These are phyloP conservation scores for Scutellaria barbata DNA, from an alignment of 257 asterid species.

Conservation along the genomic window DNA sequence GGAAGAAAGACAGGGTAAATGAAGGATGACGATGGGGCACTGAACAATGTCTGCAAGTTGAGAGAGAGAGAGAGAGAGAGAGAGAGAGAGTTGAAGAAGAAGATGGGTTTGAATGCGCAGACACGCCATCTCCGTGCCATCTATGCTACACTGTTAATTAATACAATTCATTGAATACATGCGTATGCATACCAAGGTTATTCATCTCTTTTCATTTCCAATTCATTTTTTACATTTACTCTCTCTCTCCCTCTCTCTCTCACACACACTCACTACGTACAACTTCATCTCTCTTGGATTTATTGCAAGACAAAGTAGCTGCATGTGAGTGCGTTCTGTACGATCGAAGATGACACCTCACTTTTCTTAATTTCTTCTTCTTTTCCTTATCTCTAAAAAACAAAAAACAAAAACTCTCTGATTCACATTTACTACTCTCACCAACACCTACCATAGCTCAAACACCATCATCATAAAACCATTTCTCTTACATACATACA, in stretches of 20 bases:
- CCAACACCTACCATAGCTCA: constrained; percentile 12
- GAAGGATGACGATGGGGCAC: constrained; percentile 40
- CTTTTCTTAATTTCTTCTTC: too few relatives aligned
- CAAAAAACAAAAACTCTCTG: too few relatives aligned
- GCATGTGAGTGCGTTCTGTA: constrained; percentile 36
- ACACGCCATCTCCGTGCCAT: constrained; percentile 69
- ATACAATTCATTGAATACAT: neutral
- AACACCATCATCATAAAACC: constrained; percentile 16
- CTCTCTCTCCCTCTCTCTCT: neutral
- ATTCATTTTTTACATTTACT: constrained; percentile 6
- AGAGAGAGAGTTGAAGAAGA: neutral
- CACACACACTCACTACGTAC: too few relatives aligned
- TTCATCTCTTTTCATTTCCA: neutral
- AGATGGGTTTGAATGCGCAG: constrained; percentile 49
- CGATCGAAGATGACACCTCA: too few relatives aligned
- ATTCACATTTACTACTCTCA: constrained; percentile 9
- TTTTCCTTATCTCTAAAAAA: too few relatives aligned
- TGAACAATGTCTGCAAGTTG: constrained; percentile 54
- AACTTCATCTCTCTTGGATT: neutral
- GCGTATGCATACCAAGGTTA: too few relatives aligned
- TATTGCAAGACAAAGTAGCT: neutral
- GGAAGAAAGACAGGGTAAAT: constrained; percentile 36
- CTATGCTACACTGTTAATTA: neutral
- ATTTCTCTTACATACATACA: neutral
- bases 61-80: constrained; percentile 17